Base-by-base conservation (phyloP, 345 rosid species). In the Populus deltoides region DNA sequence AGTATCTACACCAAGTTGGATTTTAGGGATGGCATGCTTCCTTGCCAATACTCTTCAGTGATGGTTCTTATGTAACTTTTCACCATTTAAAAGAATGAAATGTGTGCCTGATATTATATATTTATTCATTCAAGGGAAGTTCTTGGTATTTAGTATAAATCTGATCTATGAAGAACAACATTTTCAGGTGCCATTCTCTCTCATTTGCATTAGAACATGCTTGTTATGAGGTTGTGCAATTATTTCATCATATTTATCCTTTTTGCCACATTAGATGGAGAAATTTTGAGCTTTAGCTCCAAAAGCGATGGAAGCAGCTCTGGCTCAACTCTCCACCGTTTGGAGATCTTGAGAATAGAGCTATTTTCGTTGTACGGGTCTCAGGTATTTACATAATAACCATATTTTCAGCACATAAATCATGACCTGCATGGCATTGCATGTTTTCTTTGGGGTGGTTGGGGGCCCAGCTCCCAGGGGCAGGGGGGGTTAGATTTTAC, bases 311-410 rank as follows among this genome's bases (percentile, higher is more conserved):
- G 81, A 81, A 79, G 76, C 77, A 86, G 86, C 77, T 53, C 72
- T 75, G 78, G 84, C 81, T 89, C 94, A 68, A 85, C 85, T 82
- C 84, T 92, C 67, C 93, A 92, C 77, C 82, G 93, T 67, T 85
- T 94, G 87, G 97, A 93, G 84, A 89, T 92, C 53, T 82, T 92
- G 89, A 88, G 87, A 78, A 91, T 95, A 70, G 92, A 95, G 82
- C 89, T 95, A 20, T 87, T 93, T 81, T 95, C 98, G 15, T 89
- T 91, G 39, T 91, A 95, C 78, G 96, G 98, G 65, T 80, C 66
- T 74, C 94, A 93, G 98, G 99, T 87, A 83, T 75, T 86, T 85
- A 77, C 84, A 81, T 70, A 22, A 69, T 68, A 57, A 72, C 66
- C 45, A 31, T 55, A 70, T 62, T 62, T 76, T 39, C 71, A 53